Conservation (phyloP, 768 basidiomycete species). For the Mycena latifolia region DNA sequence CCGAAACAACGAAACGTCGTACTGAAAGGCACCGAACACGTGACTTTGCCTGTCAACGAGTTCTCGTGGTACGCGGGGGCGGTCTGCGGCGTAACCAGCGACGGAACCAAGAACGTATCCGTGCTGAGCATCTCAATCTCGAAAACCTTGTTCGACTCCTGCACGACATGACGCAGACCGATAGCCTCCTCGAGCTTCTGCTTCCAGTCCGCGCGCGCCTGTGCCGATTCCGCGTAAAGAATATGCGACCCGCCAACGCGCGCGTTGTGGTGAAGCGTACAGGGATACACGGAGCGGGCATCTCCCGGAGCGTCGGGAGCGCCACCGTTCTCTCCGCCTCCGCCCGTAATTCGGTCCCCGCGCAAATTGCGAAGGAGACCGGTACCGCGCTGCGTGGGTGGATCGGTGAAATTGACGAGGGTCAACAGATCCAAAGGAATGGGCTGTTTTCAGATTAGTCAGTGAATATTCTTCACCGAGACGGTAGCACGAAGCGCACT, state of each 20-base stretch:
- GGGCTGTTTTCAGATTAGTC: slow-evolving; percentile 62
- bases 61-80: slow-evolving; percentile 77
- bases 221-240: slow-evolving; percentile 86
- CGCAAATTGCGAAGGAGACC: slow-evolving; percentile 79
- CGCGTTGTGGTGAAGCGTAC: slow-evolving; percentile 91
- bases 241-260: slow-evolving; percentile 89
- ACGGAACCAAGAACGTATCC: slow-evolving; percentile 88
- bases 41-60: slow-evolving; percentile 85
- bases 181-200: slow-evolving; percentile 91
- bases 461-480: slow-evolving; percentile 7
- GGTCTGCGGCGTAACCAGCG: slow-evolving; percentile 60
- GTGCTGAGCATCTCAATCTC: slow-evolving; percentile 91
- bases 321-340: slow-evolving; percentile 40
- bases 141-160: slow-evolving; percentile 95
- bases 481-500: slow-evolving; percentile 55
- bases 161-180: slow-evolving; percentile 84
- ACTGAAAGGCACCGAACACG: slow-evolving; percentile 96
- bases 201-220: slow-evolving; percentile 89
- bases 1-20: slow-evolving; percentile 44
- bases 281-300: slow-evolving; percentile 85
- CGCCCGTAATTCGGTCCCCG: slow-evolving; percentile 49
- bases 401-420: slow-evolving; percentile 85
- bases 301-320: slow-evolving; percentile 63
- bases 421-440: slow-evolving; percentile 93
- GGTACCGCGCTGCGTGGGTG: slow-evolving; percentile 78